These are phyloP conservation scores for Pythium aquatile DNA, from an alignment of 352 stramenopile species.

Conservation along the genomic window DNA sequence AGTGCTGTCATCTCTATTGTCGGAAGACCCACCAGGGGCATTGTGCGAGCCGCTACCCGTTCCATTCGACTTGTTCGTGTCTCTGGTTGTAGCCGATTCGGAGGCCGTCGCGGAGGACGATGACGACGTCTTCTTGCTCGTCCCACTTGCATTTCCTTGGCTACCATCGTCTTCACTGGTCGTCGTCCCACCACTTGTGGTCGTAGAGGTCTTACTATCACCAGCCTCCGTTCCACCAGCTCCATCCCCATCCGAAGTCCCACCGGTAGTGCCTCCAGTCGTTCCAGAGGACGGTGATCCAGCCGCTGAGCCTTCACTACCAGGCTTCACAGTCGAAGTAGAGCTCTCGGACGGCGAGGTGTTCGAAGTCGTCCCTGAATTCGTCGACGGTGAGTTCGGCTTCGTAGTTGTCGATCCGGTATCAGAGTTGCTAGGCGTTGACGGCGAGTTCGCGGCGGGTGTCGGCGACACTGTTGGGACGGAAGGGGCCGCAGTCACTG, in stretches of 20 bases:
- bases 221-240: not conserved
- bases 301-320: not conserved
- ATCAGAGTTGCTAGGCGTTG: not conserved
- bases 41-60: not conserved
- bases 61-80: not conserved
- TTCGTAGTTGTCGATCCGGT: not conserved
- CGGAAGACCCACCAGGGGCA: not conserved
- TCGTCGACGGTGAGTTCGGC: not conserved
- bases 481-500: not conserved
- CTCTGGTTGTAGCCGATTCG: not conserved
- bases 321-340: not conserved
- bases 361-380: not conserved
- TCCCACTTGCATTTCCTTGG: not conserved
- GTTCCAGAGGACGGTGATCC: not conserved
- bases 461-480: not conserved
- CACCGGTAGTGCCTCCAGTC: not conserved
- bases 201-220: not conserved
- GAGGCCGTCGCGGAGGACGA: not conserved
- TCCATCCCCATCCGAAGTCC: not conserved
- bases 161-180: not conserved
- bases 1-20: not conserved
- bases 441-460: not conserved
- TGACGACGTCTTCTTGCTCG: not conserved
- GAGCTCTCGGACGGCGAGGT: not conserved
- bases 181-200: not conserved